A percentile compares a stretch with the other conserved stretches of the same genome.
Conservation (phyloP, 768 basidiomycete genomes). For the Hortiboletus campestris region DNA sequence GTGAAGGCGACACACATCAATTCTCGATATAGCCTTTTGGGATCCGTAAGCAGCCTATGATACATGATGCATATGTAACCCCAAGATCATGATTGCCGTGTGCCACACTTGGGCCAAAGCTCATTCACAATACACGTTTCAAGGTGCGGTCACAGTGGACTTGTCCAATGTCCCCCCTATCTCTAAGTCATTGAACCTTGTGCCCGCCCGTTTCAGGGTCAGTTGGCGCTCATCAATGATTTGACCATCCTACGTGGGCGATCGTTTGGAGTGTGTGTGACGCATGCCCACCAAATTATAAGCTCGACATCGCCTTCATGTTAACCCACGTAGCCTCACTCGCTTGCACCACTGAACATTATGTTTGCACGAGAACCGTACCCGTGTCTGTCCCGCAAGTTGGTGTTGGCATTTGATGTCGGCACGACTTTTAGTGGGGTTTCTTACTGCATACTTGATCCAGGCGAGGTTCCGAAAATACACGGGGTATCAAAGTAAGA, state of each 20-base stretch:
- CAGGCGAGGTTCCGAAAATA: conserved; percentile 25
- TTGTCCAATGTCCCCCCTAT: not conserved
- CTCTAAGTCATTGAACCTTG: not conserved
- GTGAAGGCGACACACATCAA: not conserved
- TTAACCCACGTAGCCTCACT: not conserved
- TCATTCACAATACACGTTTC: not conserved
- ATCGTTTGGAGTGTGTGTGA: not conserved
- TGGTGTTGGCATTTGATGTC: conserved; percentile 31
- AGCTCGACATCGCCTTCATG: not conserved
- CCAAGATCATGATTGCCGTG: not conserved
- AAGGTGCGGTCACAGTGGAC: not conserved
- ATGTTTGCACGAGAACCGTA: conserved; percentile 35
- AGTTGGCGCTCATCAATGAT: not conserved
- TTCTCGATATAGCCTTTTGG: conserved; percentile 2
- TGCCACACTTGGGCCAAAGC: not conserved
- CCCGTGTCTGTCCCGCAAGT: conserved; percentile 30
- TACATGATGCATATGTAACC: not conserved
- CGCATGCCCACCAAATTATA: conserved; percentile 1
- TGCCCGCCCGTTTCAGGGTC: not conserved
- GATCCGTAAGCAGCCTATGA: not conserved
- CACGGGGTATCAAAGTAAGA: conserved; percentile 24
- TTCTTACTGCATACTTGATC: conserved; percentile 40
- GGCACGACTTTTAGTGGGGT: conserved; percentile 40
- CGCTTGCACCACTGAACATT: not conserved
- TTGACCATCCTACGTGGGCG: not conserved